Conservation (phyloP, 2,329 filamentous ascomycete genomes). For the Zasmidium angulare region DNA sequence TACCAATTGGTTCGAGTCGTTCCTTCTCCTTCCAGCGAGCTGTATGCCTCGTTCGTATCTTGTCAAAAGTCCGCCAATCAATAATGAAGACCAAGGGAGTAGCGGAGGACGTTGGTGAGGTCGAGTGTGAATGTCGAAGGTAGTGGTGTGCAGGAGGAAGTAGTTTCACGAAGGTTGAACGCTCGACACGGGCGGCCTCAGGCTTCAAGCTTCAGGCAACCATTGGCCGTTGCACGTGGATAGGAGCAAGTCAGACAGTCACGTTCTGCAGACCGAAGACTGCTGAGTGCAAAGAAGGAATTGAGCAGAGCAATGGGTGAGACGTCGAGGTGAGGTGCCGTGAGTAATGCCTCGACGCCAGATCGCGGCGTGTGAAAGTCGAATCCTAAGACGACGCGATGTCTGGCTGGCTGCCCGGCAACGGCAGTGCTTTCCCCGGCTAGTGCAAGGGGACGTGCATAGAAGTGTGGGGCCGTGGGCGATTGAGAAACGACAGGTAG, state of each 20-base stretch:
- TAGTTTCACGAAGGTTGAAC: background rate
- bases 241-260: background rate
- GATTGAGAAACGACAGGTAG: too few species aligned
- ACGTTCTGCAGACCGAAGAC: background rate
- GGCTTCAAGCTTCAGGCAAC: background rate
- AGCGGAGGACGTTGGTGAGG: background rate
- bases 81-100: background rate
- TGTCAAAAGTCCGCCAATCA: background rate
- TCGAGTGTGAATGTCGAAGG: background rate
- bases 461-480: too few species aligned
- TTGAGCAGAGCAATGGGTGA: background rate
- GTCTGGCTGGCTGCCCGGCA: too few species aligned
- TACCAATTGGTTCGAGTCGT: background rate
- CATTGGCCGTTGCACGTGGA: background rate
- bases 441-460: background rate
- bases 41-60: background rate
- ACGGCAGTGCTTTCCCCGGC: background rate
- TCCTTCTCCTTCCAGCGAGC: background rate
- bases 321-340: background rate
- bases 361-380: background rate
- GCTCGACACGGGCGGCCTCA: background rate
- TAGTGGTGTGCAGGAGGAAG: background rate
- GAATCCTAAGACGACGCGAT: background rate
- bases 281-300: background rate
- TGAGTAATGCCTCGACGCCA: background rate